Evolutionary conservation across 2,329 filamentous ascomycete genomes (phyloP), one percentile per base, ranked within the genome.

Genomic region (Chaetothyriales sp.): DNA sequence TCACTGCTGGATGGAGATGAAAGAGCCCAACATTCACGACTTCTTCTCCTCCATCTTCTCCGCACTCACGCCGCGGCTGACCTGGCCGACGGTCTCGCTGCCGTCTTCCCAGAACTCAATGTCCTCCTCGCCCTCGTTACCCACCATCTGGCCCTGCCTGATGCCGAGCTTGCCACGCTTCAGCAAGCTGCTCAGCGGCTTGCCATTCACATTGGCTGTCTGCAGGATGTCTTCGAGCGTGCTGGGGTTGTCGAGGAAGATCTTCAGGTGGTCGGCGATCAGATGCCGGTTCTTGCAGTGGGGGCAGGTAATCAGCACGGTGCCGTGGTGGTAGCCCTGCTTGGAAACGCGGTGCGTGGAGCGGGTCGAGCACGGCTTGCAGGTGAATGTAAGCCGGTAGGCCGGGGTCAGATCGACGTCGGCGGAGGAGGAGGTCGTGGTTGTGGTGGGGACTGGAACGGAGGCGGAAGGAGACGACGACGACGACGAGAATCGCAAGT

Each of bases 271-370:
- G 67, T 98, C 92, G 63, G 82, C 85, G 62, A 98, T 97, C 59
- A 98, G 71, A 71, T 98, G 92, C 20, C 89, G 78, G 65, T 87
- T 89, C 63, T 83, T 82, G 69, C 92, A 98, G 2, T 74, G 73
- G 0, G 92, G 90, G 65, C 92, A 98, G 33, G 84, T 83, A 58
- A 97, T 89, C 52, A 98, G 74, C 4, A 92, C 84, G 1, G 88
- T 90, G 37, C 92, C 92, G 57, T 83, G 76, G 69, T 97, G 89
- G 66, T 98, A 98, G 29, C 88, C 92, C 65, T 97, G 92, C 69
- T 97, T 95, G 28, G 87, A 88, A 61, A 98, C 75, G 48, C 78
- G 78, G 70, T 98, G 94, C 10, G 81, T 77, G n/a, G 87, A 94
- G 53, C 89, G 83, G 37, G 78, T 72, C 46, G 76, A 73, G 70